These are phyloP conservation scores for Schizosaccharomyces osmophilus DNA, from an alignment of 805 yeast genomes.

Conservation along the genomic window DNA sequence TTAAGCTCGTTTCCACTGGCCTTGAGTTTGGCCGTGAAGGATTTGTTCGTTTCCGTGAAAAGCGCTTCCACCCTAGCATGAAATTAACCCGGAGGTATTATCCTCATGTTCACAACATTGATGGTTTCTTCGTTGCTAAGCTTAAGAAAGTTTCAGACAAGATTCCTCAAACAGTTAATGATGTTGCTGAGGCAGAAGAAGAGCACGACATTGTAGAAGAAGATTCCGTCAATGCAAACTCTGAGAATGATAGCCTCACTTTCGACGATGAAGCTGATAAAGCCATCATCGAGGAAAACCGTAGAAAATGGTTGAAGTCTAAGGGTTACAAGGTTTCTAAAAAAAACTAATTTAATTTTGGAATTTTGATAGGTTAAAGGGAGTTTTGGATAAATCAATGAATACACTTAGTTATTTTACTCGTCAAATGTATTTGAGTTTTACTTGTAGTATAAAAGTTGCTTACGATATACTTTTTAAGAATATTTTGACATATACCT, in stretches of 20 bases:
- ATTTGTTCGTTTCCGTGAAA: slow-evolving; percentile 79
- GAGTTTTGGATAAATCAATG: too few relatives aligned
- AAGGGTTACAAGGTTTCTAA: slow-evolving; percentile 65
- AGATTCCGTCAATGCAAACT: neutral
- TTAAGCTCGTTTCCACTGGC: slow-evolving; percentile 76
- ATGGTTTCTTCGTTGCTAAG: slow-evolving; percentile 94
- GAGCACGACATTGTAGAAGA: slow-evolving; percentile 1
- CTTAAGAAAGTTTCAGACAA: slow-evolving; percentile 42
- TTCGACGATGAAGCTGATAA: slow-evolving; percentile 3
- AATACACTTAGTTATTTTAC: too few relatives aligned
- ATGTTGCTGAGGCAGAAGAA: slow-evolving; percentile 2
- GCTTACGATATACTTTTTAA: too few relatives aligned
- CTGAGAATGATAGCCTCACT: neutral
- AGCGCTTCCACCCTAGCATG: slow-evolving; percentile 55
- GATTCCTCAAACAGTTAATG: neutral
- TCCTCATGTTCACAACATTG: slow-evolving; percentile 96
- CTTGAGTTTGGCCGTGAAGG: slow-evolving; percentile 90
- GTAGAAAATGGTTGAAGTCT: slow-evolving; percentile 11
- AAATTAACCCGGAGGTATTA: slow-evolving; percentile 80
- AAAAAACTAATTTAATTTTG: neutral
- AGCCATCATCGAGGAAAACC: neutral
- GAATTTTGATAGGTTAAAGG: neutral
- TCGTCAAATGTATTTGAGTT: too few relatives aligned
- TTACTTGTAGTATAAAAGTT: too few relatives aligned
- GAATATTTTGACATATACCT: too few relatives aligned